Evolutionary conservation across 306 rosid genomes (phyloP).

Genomic region (Gastrolobium bilobum): DNA sequence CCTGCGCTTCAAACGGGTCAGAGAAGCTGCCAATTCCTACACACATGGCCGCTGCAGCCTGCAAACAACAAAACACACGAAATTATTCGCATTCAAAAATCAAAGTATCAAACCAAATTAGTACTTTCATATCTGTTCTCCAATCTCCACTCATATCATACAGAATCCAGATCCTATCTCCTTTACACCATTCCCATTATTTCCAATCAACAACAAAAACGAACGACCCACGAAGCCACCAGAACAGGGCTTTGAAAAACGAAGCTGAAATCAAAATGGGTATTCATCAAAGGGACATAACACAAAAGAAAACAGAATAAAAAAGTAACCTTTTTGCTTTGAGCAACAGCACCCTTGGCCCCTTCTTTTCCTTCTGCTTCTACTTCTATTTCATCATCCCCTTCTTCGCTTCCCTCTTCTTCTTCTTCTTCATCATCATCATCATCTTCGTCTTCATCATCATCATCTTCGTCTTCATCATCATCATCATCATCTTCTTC

Average conservation of each 20-base stretch:
- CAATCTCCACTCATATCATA: not conserved
- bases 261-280: slow-evolving; percentile 29
- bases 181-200: slow-evolving; percentile 13
- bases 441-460: not conserved
- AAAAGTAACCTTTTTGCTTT: slow-evolving; percentile 81
- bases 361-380: slow-evolving; percentile 54
- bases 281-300: slow-evolving; percentile 13
- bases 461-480: not conserved
- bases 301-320: slow-evolving; percentile 2
- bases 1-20: slow-evolving; percentile 93
- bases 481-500: slow-evolving; percentile 28
- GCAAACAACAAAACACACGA: slow-evolving; percentile 39
- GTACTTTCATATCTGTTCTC: too few relatives aligned
- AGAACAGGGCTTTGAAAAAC: not conserved
- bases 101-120: slow-evolving; percentile 28
- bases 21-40: slow-evolving; percentile 96
- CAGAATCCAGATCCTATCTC: slow-evolving; percentile 27
- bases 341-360: slow-evolving; percentile 60
- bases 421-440: slow-evolving; percentile 46
- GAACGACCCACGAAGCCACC: not conserved
- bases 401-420: slow-evolving; percentile 52
- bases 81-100: slow-evolving; percentile 24
- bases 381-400: slow-evolving; percentile 39
- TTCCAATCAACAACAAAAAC: slow-evolving; percentile 19
- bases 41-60: slow-evolving; percentile 99